Evolutionary conservation across 2,329 filamentous ascomycete genomes (phyloP).

Genomic region (Botrytis porri): DNA sequence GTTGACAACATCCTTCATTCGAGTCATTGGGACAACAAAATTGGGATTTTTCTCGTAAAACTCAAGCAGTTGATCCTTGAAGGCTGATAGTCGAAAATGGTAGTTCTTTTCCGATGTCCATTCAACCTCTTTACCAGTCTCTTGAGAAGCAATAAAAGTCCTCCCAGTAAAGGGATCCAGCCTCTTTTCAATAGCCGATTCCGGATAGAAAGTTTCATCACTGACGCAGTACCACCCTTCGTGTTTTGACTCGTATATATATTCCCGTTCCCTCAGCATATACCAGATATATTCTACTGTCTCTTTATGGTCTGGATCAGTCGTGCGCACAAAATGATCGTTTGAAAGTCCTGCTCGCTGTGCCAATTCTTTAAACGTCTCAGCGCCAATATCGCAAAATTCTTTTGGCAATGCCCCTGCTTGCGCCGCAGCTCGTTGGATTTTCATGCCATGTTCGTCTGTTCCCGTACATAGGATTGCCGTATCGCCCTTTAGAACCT

Average conservation of each 20-base stretch:
- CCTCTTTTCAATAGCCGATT: constrained; percentile 67
- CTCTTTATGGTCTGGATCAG: constrained; percentile 74
- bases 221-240: constrained; percentile 96
- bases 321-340: constrained; percentile 91
- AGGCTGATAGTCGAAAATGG: constrained; percentile 84
- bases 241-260: constrained; percentile 82
- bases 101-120: constrained; percentile 94
- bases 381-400: constrained; percentile 84
- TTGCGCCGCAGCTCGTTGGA: constrained; percentile 78
- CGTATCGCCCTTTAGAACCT: constrained; percentile 66
- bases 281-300: constrained; percentile 90
- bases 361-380: constrained; percentile 75
- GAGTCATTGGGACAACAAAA: constrained; percentile 69
- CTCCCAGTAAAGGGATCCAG: constrained; percentile 77
- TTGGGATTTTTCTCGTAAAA: constrained; percentile 76
- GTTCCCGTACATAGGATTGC: constrained; percentile 85
- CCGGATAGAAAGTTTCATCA: constrained; percentile 94
- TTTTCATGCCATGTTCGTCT: constrained; percentile 97
- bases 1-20: constrained; percentile 75
- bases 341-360: constrained; percentile 66
- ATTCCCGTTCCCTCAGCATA: constrained; percentile 69
- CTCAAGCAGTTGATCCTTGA: constrained; percentile 72
- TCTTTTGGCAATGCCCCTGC: constrained; percentile 70
- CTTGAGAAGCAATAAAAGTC: constrained; percentile 76
- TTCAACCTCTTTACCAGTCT: constrained; percentile 90